Conservation (phyloP, 176 grass and related monocot species). For the Pontederia crassipes region DNA sequence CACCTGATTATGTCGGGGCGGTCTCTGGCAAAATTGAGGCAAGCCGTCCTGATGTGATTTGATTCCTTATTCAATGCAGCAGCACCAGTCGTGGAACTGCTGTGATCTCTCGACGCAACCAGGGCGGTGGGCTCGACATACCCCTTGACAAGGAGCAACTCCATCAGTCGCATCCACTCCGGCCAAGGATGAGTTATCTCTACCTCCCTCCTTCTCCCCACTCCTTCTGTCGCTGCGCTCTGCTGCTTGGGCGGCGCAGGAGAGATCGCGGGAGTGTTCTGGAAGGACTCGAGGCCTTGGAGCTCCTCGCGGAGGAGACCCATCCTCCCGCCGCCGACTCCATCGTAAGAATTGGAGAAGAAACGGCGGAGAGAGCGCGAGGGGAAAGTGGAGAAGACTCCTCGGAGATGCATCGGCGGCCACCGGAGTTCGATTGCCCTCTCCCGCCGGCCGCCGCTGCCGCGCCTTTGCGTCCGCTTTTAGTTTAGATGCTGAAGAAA, state of each 20-base stretch:
- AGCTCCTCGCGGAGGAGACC: slow-evolving; percentile 1
- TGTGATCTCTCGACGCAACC: not conserved
- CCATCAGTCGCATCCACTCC: slow-evolving; percentile 59
- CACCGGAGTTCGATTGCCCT: too few relatives aligned
- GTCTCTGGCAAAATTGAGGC: too few relatives aligned
- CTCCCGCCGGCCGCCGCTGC: too few relatives aligned
- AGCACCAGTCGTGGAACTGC: not conserved
- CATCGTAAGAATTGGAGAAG: not conserved
- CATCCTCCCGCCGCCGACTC: not conserved
- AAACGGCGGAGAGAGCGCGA: not conserved
- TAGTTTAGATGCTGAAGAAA: too few relatives aligned
- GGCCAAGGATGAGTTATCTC: slow-evolving; percentile 47
- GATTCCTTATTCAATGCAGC: slow-evolving; percentile 21
- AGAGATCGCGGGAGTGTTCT: not conserved
- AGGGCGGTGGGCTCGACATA: too few relatives aligned
- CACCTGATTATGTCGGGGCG: too few relatives aligned
- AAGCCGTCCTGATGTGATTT: slow-evolving; percentile 69
- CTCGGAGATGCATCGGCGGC: too few relatives aligned
- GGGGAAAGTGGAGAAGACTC: not conserved
- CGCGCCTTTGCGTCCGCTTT: too few relatives aligned
- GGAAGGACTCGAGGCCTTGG: not conserved
- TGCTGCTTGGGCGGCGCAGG: not conserved
- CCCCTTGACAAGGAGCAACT: slow-evolving; percentile 54
- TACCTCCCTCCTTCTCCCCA: not conserved
- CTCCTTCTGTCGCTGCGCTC: not conserved